Evolutionary conservation across 441 rosid genomes (phyloP), one percentile per base, ranked within the genome.

Genomic region (Syzygium malaccense): DNA sequence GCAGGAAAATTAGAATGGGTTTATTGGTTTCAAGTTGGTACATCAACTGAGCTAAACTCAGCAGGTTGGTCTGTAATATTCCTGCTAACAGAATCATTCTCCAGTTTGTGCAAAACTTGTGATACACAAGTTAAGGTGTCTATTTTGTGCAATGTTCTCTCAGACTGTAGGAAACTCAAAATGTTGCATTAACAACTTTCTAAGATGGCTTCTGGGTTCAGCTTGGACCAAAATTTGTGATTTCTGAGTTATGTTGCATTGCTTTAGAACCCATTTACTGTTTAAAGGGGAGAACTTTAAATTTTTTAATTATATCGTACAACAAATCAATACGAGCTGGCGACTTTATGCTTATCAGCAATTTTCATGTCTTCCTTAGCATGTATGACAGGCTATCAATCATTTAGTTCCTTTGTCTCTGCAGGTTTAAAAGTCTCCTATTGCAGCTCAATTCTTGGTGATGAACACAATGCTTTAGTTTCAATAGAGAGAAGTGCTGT

Each of bases 341-440:
- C 8, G 13, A 75, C 51, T 41, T 15, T 75, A 45, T 75, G 83
- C 53, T 41, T 71, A 37, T 75, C n/a, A 23, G 83, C 83, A 41
- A 13, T 75, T 3, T 41, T 41, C 9, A 75, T 13, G n/a, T 75
- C 83, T 75, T 41, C 51, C 83, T 41, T 75, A 3, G 3, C 13
- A 51, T 41, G 83, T 75, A 12, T 41, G 83, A 75, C 51, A 6
- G 62, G 48, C 11, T 32, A 85, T 19, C 49, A 33, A 54, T 85
- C 64, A 55, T 53, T 32, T 23, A 85, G 41, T 18, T 55, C 49
- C n/a, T 55, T 55, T 85, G 66, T 86, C 56, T 58, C 71, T 86
- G 41, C 91, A 90, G 92, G 89, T 87, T 28, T 79, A 85, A 71
- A 85, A 85, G 30, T 86, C 62, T 90, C 86, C 60, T 75, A 79